A percentile compares a stretch with the other conserved stretches of the same genome.
Evolutionary conservation across 169 alveolate species (phyloP).

Genomic region (Babesia caballi): DNA sequence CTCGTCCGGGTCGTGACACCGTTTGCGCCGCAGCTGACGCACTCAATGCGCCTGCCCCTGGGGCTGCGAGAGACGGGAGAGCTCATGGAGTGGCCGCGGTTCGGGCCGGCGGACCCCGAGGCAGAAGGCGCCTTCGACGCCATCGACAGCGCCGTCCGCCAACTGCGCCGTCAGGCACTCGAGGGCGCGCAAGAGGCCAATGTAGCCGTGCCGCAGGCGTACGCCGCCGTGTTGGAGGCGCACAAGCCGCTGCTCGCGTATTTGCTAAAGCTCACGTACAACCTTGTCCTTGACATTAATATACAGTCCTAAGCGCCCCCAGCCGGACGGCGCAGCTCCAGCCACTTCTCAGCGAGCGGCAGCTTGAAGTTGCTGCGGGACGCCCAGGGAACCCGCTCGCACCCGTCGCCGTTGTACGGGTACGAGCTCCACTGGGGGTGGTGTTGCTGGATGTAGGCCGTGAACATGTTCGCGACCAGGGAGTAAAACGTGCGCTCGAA

Average conservation of each 20-base stretch:
- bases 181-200: neutral
- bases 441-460: constrained; percentile 56
- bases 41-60: constrained; percentile 11
- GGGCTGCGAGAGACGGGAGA: neutral
- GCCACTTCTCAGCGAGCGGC: constrained; percentile 20
- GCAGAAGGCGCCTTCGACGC: constrained; percentile 16
- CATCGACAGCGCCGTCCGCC: constrained; percentile 10
- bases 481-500: constrained; percentile 77
- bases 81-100: constrained; percentile 29
- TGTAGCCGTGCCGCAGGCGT: neutral
- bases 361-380: constrained; percentile 2
- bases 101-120: neutral
- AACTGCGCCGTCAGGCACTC: constrained; percentile 24
- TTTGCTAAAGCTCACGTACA: constrained; percentile 14
- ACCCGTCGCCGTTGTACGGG: constrained; percentile 45
- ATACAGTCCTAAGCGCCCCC: neutral
- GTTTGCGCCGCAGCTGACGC: constrained; percentile 22
- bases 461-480: constrained; percentile 68
- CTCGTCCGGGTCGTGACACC: constrained; percentile 24
- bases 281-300: neutral
- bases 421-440: constrained; percentile 57
- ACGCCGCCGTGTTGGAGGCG: neutral
- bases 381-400: constrained; percentile 20
- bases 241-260: neutral
- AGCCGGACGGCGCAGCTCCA: neutral